Base-by-base conservation (phyloP, 345 rosid species). In the Dipteronia dyeriana region DNA sequence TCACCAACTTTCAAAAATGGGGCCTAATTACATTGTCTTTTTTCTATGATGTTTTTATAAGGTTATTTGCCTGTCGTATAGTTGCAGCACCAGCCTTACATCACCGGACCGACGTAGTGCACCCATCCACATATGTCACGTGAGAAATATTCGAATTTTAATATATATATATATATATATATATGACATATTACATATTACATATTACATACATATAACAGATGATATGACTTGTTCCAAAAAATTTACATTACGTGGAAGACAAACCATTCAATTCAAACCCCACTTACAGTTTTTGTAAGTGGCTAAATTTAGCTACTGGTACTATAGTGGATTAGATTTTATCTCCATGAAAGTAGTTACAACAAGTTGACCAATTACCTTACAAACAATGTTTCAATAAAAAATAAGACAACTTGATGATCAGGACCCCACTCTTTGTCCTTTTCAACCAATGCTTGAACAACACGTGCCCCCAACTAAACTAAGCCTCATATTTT, bases 281-380 rank as follows among this genome's bases (percentile, higher is more conserved):
- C 6, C 20, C 41, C 23, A 9, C 63, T 2, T 6, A 13, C 17
- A 29, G 43, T 29, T 29, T 38, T 7, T 70, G 41, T 31, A 51
- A 53, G 9, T 67, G 29, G 54, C 74, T 71, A 53, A 71, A 54
- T 71, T 54, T 71, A 54, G 74, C 62, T 7, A 45, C 26, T 11
- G 2, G 6, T 12, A 29, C 26, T 7, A 34, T 34, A 34, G 39
- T 45, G 9, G 54, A 73, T 20, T 60, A 38, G 5, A 16, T 67
- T 23, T 70, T 26, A 20, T 60, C 66, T 22, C 76, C 76, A 17
- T 16, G 22, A 38, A 39, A 39, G 53, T 19, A 75, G 78, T 64
- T 53, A 47, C 26, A 34, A 51, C 22, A 22, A n/a, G 39, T 66
- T 75, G 78, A 75, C 78, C 78, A 14, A 63, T 63, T 26, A 20